phyloP scores from a whole-genome alignment of 2,329 filamentous ascomycete species.

The Fusarium pseudoanthophilum region DNA sequence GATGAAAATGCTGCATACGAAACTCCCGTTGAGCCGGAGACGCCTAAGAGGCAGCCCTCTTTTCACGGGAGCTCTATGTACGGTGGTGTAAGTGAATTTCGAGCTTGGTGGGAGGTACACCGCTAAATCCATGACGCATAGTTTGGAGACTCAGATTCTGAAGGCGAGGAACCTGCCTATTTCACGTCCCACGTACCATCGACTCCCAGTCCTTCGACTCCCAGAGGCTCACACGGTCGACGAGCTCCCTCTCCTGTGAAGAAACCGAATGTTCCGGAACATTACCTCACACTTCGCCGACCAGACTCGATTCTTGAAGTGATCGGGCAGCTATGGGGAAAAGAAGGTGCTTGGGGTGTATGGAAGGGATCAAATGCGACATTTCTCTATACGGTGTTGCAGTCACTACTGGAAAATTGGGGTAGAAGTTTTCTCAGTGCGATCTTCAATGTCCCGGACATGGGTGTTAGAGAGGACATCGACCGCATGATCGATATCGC shows the following conservation, averaged over 20 bases:
- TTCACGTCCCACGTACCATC: constrained; percentile 75
- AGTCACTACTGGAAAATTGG: constrained; percentile 91
- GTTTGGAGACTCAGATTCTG: constrained; percentile 70
- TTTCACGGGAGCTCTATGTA: constrained; percentile 50
- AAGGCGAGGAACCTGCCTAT: constrained; percentile 83
- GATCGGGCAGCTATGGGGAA: constrained; percentile 87
- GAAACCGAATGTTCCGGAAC: constrained; percentile 52
- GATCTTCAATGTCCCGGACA: constrained; percentile 87
- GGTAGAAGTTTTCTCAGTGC: constrained; percentile 90
- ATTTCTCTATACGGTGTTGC: constrained; percentile 88
- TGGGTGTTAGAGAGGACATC: constrained; percentile 78
- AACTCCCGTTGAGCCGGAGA: constrained; percentile 40
- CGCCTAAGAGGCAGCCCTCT: constrained; percentile 45
- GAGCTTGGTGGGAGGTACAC: constrained; percentile 13
- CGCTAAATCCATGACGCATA: constrained; percentile 42
- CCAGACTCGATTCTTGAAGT: constrained; percentile 87
- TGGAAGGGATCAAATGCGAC: constrained; percentile 96
- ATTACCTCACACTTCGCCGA: constrained; percentile 77
- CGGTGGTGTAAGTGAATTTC: constrained; percentile 49
- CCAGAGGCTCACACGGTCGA: constrained; percentile 49
- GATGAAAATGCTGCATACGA: constrained; percentile 56
- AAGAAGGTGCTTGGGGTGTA: constrained; percentile 88
- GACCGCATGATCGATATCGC: constrained; percentile 79
- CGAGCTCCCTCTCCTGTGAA: constrained; percentile 49
- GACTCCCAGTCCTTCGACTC: constrained; percentile 61